Evolutionary conservation across 495 filamentous ascomycete genomes (phyloP).

Genomic region (Aspergillus ellipticus): DNA sequence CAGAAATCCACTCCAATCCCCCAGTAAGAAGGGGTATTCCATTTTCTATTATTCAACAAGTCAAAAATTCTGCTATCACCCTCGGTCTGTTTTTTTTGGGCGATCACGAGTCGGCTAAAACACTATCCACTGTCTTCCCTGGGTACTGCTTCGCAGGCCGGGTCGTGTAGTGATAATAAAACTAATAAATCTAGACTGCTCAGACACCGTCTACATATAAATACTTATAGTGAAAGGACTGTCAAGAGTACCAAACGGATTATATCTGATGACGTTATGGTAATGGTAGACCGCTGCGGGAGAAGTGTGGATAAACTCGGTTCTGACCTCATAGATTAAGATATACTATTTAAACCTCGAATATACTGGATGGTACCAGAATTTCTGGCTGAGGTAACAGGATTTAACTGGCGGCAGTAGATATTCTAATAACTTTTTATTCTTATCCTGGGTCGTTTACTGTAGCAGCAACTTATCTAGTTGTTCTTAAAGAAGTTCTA

Average conservation of each 20-base stretch:
- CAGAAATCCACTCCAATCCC: constrained; percentile 4
- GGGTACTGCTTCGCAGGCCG: constrained; percentile 11
- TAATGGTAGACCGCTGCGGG: no score
- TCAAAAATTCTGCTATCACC: constrained; percentile 9
- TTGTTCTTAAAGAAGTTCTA: constrained; percentile 10
- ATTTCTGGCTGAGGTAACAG: no score
- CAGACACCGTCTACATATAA: constrained; percentile 13
- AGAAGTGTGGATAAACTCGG: no score
- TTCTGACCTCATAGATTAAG: no score
- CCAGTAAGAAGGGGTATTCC: not conserved
- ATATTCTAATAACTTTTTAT: no score
- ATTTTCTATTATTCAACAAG: not conserved
- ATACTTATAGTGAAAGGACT: no score
- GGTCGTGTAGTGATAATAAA: constrained; percentile 10
- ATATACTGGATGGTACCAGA: no score
- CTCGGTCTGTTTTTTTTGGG: constrained; percentile 11
- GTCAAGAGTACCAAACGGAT: no score
- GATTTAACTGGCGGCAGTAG: no score
- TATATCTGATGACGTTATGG: no score
- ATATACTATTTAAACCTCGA: no score
- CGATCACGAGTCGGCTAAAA: constrained; percentile 15
- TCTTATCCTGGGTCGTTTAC: no score
- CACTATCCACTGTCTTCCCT: constrained; percentile 11
- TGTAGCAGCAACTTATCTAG: constrained; percentile 1
- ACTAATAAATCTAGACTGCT: constrained; percentile 12